Base-by-base conservation (phyloP, 2,329 filamentous ascomycete genomes). In the Hypomyces rosellus region DNA sequence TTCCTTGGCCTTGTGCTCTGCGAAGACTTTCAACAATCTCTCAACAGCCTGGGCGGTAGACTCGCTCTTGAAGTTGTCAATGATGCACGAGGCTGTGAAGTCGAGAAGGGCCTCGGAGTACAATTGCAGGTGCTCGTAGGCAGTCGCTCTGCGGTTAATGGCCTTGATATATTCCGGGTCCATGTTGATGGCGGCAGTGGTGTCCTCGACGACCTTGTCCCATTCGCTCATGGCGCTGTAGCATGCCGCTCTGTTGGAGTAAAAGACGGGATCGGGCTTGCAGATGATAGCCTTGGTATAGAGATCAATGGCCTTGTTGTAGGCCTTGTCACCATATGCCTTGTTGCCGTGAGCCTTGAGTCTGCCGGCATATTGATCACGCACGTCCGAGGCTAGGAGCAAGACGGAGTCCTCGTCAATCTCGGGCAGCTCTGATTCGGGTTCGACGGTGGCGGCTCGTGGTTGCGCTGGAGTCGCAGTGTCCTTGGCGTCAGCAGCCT, bases 41-140 rank as follows among this genome's bases (percentile, higher is more conserved):
- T 99, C 93, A 9, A 99, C 91, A 41, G 90, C 85, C 68, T 91
- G 84, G 20, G 92, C 90, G 64, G 88, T 95, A 54, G 80, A 77
- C 63, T 96, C 88, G 69, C 93, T 97, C 73, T 88, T 86, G 79
- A 99, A 99, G 55, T 88, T 88, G 68, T 99, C 93, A 67, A 99
- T 96, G 69, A 99, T 99, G 75, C 93, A 99, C 73, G 92, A 96
- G 52, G 93, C 93, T 8, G 93, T 99, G 74, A 95, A 97, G 73
- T 99, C 93, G 56, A 99, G 81, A 8, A 99, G 84, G 42, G 93
- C 92, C 67, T 97, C 92, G 69, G 90, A 93, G 75, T 86, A 96
- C 71, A 86, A 86, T 62, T 85, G 85, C 41, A 93, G 82, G 69
- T 96, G 88, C 73, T 99, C 93, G 71, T 97, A 99, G 51, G 93